A percentile compares a stretch with the other conserved stretches of the same genome.
phyloP scores from a whole-genome alignment of 2,329 filamentous ascomycete genomes.

The Aspergillus neotritici region DNA sequence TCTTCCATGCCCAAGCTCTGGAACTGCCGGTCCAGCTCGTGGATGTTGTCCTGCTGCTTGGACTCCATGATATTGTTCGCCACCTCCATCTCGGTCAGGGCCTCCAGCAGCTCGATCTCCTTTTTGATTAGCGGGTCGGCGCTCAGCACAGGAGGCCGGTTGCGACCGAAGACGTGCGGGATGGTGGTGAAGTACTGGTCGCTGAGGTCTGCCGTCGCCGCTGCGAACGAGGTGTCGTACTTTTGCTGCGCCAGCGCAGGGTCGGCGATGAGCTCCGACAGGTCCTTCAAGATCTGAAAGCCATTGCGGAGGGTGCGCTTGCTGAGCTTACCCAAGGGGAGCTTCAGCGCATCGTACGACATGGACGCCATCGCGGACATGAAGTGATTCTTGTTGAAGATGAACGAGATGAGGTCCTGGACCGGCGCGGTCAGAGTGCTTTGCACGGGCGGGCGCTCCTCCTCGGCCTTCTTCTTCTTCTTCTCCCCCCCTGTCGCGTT shows the following conservation, averaged over 20 bases:
- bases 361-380: slow-evolving; percentile 46
- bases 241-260: slow-evolving; percentile 41
- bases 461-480: slow-evolving; percentile 31
- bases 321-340: slow-evolving; percentile 79
- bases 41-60: slow-evolving; percentile 50
- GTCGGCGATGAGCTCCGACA: slow-evolving; percentile 61
- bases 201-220: slow-evolving; percentile 59
- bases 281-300: slow-evolving; percentile 69
- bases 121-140: slow-evolving; percentile 56
- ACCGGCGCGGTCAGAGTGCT: slow-evolving; percentile 57
- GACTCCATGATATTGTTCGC: slow-evolving; percentile 67
- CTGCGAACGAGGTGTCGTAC: slow-evolving; percentile 35
- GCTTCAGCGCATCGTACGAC: slow-evolving; percentile 54
- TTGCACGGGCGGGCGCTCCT: slow-evolving; percentile 39
- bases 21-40: slow-evolving; percentile 68
- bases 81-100: slow-evolving; percentile 78
- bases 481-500: slow-evolving; percentile 13
- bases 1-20: slow-evolving; percentile 65
- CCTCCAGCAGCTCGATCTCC: slow-evolving; percentile 75
- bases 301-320: slow-evolving; percentile 69
- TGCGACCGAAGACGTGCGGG: slow-evolving; percentile 72
- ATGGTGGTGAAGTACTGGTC: slow-evolving; percentile 78
- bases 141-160: slow-evolving; percentile 63
- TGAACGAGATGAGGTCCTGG: slow-evolving; percentile 68
- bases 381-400: slow-evolving; percentile 75